Base-by-base conservation (phyloP, 1,284 basidiomycete species). In the Microbotryomycetes sp. region DNA sequence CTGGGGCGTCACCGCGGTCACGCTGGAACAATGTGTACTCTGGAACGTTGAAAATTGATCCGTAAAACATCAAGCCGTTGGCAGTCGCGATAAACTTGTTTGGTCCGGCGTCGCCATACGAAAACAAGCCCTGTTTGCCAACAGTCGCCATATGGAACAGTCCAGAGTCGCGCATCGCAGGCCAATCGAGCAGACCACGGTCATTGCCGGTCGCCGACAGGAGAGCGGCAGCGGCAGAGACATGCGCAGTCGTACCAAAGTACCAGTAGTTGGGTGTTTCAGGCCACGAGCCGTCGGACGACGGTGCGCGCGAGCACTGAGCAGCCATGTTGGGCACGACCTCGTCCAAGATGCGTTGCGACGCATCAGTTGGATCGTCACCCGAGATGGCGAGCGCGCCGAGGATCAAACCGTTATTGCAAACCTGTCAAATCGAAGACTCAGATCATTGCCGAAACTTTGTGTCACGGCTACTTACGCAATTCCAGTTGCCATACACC, bases 211-310 rank as follows among this genome's bases (percentile, higher is more conserved):
- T 89, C 0, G 94, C 90, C 15, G 88, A 84, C 52, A 85, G 75
- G 61, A 97, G 83, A 1, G 89, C 81, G 2, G 91, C 85, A 1
- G 87, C 75, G 83, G 96, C 86, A 77, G 97, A 91, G 15, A 90
- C 89, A 69, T 88, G 87, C 27, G 84, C 91, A 16, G 91, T 94
- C 51, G 89, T 93, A 41, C 76, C 76, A 63, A 77, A 77, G 69
- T 77, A 77, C 90, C 90, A 93, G 74, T 93, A 94, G 77, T 97
- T 91, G 60, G 91, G 81, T 0, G 91, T 96, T 77, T 98, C 94
- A n/a, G 85, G 79, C 93, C 94, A 97, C 26, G 90, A 87, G 27
- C 93, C 94, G 73, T 97, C 93, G 41, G 78, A 21, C 3, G 52
- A 30, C 9, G 52, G 52, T 23, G 76, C 81, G 18, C 73, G 60